A percentile compares a stretch with the other conserved stretches of the same genome.
phyloP scores from a whole-genome alignment of 768 basidiomycete species.

The Kwoniella heveanensis region DNA sequence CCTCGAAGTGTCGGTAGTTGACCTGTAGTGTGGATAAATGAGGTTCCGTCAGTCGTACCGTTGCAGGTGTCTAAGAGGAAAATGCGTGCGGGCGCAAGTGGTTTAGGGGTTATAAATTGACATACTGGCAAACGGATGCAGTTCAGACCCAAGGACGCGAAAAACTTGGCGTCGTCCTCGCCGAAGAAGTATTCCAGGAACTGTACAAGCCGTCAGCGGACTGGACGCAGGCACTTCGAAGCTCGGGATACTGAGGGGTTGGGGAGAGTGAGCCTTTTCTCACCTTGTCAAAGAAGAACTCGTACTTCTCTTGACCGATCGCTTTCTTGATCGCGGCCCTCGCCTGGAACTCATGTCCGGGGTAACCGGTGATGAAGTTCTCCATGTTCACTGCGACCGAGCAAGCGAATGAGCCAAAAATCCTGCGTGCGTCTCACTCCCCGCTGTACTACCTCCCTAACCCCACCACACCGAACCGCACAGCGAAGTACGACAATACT shows the following conservation, averaged over 20 bases:
- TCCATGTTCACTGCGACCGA: conserved; percentile 64
- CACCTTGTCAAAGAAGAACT: conserved; percentile 83
- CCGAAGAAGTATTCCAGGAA: conserved; percentile 83
- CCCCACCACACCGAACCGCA: too few species aligned
- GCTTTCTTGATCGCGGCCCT: conserved; percentile 68
- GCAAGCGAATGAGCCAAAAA: not conserved
- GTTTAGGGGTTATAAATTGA: too few species aligned
- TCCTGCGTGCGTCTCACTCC: not conserved
- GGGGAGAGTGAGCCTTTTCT: too few species aligned
- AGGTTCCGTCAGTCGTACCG: too few species aligned
- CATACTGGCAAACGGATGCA: conserved; percentile 62
- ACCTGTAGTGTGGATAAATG: too few species aligned
- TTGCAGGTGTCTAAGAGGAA: too few species aligned
- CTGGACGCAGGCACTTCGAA: too few species aligned
- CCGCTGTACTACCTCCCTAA: too few species aligned
- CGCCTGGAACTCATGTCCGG: conserved; percentile 76
- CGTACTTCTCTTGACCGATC: conserved; percentile 67
- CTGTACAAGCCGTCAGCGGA: too few species aligned
- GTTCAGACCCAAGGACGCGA: conserved; percentile 76
- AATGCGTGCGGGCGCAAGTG: too few species aligned
- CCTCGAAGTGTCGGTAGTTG: conserved; percentile 57
- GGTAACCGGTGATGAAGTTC: conserved; percentile 65
- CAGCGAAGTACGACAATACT: conserved; percentile 14
- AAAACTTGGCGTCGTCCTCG: conserved; percentile 73
- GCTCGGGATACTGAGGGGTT: too few species aligned